Conservation (phyloP, 306 rosid genomes). For the Canavalia gladiata region DNA sequence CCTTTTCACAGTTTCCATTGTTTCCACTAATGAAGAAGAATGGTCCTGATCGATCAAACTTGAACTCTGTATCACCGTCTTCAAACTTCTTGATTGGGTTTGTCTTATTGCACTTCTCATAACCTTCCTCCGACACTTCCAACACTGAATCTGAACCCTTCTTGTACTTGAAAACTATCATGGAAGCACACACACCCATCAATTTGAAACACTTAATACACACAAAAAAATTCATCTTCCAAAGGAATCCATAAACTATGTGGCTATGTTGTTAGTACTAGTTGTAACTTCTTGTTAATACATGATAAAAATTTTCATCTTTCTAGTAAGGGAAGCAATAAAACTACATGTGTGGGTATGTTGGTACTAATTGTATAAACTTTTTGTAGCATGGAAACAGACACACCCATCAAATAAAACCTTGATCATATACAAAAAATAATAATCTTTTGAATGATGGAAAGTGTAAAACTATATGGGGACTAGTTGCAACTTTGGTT, state of each 20-base stretch:
- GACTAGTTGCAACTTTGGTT: background rate
- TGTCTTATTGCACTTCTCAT: constrained; percentile 63
- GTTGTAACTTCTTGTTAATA: background rate
- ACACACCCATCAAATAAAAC: no score
- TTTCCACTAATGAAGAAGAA: constrained; percentile 78
- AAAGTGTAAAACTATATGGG: no score
- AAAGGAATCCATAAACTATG: background rate
- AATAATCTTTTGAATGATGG: no score
- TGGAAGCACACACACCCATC: background rate
- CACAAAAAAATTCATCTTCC: background rate
- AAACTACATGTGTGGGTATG: no score
- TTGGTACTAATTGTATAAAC: background rate
- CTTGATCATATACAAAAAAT: no score
- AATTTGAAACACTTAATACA: background rate
- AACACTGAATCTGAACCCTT: constrained; percentile 81
- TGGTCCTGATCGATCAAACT: constrained; percentile 68
- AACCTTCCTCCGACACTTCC: constrained; percentile 73
- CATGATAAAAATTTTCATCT: no score
- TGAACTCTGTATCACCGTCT: constrained; percentile 69
- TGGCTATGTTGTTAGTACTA: background rate
- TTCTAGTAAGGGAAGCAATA: no score
- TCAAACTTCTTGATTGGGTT: constrained; percentile 71
- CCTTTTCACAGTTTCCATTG: constrained; percentile 62
- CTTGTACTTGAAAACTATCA: constrained; percentile 75
- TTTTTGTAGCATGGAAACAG: no score